phyloP scores from a whole-genome alignment of 108 stramenopile genomes.

The Conticribra guillardii region DNA sequence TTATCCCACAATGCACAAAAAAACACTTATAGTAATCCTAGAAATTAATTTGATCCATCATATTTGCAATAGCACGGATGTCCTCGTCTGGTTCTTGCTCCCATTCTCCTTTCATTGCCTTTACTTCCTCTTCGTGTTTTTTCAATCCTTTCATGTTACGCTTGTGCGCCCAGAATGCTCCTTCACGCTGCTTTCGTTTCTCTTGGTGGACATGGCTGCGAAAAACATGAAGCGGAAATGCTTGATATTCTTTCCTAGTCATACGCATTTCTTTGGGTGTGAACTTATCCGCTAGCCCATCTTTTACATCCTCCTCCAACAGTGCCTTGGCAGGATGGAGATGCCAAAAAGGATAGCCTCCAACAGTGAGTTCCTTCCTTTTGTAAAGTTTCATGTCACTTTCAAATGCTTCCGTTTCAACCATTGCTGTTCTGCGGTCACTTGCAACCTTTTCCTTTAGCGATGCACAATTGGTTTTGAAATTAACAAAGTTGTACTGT shows the following conservation, averaged over 20 bases:
- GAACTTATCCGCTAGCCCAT: slow-evolving; percentile 6
- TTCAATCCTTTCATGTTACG: slow-evolving; percentile 5
- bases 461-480: background rate
- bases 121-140: background rate
- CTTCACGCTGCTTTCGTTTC: slow-evolving; percentile 8
- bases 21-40: too few relatives aligned
- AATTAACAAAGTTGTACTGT: background rate
- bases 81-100: background rate
- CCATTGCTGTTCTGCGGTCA: background rate
- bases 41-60: background rate
- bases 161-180: background rate
- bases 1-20: too few relatives aligned
- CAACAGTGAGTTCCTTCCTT: background rate
- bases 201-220: background rate
- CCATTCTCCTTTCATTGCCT: slow-evolving; percentile 7
- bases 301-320: slow-evolving; percentile 1
- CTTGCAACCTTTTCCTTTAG: background rate
- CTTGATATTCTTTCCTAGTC: slow-evolving; percentile 6
- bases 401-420: background rate
- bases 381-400: background rate
- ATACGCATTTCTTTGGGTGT: background rate
- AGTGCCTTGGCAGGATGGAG: slow-evolving; percentile 1
- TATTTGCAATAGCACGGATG: background rate
- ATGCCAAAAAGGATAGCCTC: slow-evolving; percentile 15
- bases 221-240: slow-evolving; percentile 7